phyloP scores from a whole-genome alignment of 2,329 filamentous ascomycete species.

The Monilinia laxa region DNA sequence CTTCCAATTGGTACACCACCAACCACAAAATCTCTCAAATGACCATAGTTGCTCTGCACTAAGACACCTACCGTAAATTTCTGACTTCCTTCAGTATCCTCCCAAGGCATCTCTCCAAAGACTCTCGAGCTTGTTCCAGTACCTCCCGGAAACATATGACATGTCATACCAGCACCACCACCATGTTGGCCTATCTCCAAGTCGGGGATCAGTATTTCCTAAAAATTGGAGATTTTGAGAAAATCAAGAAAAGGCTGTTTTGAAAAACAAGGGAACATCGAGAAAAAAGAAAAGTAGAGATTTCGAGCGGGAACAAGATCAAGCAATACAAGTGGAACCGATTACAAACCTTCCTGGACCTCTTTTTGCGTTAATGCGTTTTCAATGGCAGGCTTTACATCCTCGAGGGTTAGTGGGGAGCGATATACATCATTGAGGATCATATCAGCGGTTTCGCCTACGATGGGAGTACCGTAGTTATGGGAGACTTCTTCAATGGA shows the following conservation, averaged over 20 bases:
- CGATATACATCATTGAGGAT: conserved; percentile 57
- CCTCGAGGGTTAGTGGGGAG: conserved; percentile 54
- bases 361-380: conserved; percentile 48
- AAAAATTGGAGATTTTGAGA: too few species aligned
- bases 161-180: conserved; percentile 68
- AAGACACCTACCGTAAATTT: conserved; percentile 61
- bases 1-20: conserved; percentile 61
- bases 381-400: conserved; percentile 55
- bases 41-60: conserved; percentile 66
- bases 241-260: too few species aligned
- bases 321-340: too few species aligned
- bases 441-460: conserved; percentile 64
- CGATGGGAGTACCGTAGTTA: conserved; percentile 48
- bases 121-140: conserved; percentile 61
- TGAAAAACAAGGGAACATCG: too few species aligned
- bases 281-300: too few species aligned
- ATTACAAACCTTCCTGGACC: conserved; percentile 53
- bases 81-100: conserved; percentile 33
- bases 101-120: conserved; percentile 46
- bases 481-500: conserved; percentile 34
- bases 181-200: conserved; percentile 48
- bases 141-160: conserved; percentile 65
- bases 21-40: conserved; percentile 55
- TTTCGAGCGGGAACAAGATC: too few species aligned
- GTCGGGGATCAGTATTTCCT: too few species aligned